Evolutionary conservation across 305 asterid species (phyloP).

Genomic region (Fraxinus ornus): DNA sequence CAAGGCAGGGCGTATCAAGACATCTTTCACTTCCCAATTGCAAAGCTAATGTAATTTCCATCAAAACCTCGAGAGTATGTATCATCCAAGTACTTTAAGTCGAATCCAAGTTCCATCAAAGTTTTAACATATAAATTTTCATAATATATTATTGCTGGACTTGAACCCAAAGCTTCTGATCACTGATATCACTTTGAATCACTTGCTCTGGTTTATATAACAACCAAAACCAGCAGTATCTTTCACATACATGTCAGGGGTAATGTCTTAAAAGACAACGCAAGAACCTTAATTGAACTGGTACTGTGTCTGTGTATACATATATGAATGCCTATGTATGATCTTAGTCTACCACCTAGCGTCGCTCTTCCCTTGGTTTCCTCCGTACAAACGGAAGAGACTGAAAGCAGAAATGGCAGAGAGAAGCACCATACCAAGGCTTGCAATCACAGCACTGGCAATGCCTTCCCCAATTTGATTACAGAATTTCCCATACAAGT

Average conservation of each 20-base stretch:
- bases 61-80: too few species aligned
- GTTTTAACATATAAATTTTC: neutral
- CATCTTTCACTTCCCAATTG: too few species aligned
- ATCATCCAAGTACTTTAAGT: too few species aligned
- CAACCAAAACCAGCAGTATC: neutral
- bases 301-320: neutral
- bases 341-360: conserved; percentile 36
- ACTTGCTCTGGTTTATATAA: neutral
- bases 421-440: conserved; percentile 55
- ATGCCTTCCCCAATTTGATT: conserved; percentile 80
- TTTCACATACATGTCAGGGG: neutral
- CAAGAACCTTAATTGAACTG: neutral
- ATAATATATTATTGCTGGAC: neutral
- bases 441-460: conserved; percentile 56
- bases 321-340: neutral
- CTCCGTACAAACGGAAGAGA: conserved; percentile 89
- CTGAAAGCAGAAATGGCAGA: conserved; percentile 80
- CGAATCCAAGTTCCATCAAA: too few species aligned
- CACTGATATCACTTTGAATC: neutral
- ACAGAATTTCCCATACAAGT: conserved; percentile 69
- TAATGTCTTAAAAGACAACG: neutral
- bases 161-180: neutral
- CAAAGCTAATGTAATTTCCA: too few species aligned
- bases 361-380: conserved; percentile 45
- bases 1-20: too few species aligned